Conservation (phyloP, 2,329 filamentous ascomycete genomes). For the Diaporthe sp. region DNA sequence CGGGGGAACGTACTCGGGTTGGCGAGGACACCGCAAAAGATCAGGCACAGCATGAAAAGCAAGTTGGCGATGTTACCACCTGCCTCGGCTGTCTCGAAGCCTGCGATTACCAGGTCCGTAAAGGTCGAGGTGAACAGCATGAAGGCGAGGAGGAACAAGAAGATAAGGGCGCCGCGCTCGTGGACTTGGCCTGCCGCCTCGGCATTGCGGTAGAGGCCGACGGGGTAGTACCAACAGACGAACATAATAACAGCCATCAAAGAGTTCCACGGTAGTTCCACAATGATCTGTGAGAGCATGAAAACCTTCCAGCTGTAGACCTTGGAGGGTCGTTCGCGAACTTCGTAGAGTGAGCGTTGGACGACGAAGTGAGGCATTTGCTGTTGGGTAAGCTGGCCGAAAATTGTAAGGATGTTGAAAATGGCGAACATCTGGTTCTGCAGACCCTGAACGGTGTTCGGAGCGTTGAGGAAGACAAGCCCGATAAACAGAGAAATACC, state of each 20-base stretch:
- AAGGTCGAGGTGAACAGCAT: constrained; percentile 76
- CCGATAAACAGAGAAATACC: constrained; percentile 71
- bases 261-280: constrained; percentile 78
- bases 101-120: constrained; percentile 71
- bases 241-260: constrained; percentile 73
- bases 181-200: constrained; percentile 59
- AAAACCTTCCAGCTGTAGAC: constrained; percentile 77
- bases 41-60: constrained; percentile 70
- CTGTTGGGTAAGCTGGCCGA: constrained; percentile 72
- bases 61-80: constrained; percentile 75
- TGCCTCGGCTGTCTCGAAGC: constrained; percentile 72
- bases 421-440: constrained; percentile 78
- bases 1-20: constrained; percentile 66
- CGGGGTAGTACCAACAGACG: constrained; percentile 77
- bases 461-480: constrained; percentile 73
- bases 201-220: constrained; percentile 71
- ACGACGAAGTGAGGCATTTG: constrained; percentile 79
- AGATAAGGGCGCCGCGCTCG: constrained; percentile 73
- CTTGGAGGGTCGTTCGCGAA: constrained; percentile 75
- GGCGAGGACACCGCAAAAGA: constrained; percentile 75
- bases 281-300: constrained; percentile 72
- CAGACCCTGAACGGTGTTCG: constrained; percentile 71
- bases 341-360: constrained; percentile 75
- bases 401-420: constrained; percentile 77
- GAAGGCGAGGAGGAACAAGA: constrained; percentile 73